These are phyloP conservation scores for Exophiala sideris DNA, from an alignment of 2,329 filamentous ascomycete species.

Conservation along the genomic window DNA sequence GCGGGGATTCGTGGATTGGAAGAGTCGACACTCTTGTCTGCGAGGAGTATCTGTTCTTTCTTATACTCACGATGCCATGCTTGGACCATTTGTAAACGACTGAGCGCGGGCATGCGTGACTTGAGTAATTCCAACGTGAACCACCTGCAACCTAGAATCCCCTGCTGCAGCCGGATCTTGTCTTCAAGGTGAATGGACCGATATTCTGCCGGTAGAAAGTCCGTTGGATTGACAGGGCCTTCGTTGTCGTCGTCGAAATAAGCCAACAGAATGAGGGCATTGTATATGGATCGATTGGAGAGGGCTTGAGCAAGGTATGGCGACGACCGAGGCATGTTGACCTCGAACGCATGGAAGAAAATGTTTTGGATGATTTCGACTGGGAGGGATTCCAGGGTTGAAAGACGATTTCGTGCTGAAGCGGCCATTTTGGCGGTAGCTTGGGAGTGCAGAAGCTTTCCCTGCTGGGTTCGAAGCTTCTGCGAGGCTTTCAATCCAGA, in stretches of 20 bases:
- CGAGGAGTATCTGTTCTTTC: not conserved
- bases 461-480: slow-evolving; percentile 11
- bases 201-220: slow-evolving; percentile 38
- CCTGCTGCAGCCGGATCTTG: slow-evolving; percentile 34
- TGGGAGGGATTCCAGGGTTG: slow-evolving; percentile 46
- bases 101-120: slow-evolving; percentile 35
- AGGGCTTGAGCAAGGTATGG: slow-evolving; percentile 38
- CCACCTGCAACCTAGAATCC: slow-evolving; percentile 39
- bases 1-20: not conserved
- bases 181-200: slow-evolving; percentile 29
- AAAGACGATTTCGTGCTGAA: slow-evolving; percentile 19
- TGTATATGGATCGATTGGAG: slow-evolving; percentile 41
- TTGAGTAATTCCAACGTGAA: slow-evolving; percentile 37
- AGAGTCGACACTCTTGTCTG: not conserved
- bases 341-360: slow-evolving; percentile 47
- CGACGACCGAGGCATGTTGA: slow-evolving; percentile 45
- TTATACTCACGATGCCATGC: slow-evolving; percentile 31
- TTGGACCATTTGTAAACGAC: slow-evolving; percentile 34
- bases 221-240: slow-evolving; percentile 33
- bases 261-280: slow-evolving; percentile 39
- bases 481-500: slow-evolving; percentile 16
- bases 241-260: slow-evolving; percentile 40
- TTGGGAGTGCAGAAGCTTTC: slow-evolving; percentile 7
- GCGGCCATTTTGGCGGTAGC: not conserved
- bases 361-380: slow-evolving; percentile 52